These are phyloP conservation scores for Botryosphaeria agaves DNA, from an alignment of 2,329 filamentous ascomycete genomes.

Conservation along the genomic window DNA sequence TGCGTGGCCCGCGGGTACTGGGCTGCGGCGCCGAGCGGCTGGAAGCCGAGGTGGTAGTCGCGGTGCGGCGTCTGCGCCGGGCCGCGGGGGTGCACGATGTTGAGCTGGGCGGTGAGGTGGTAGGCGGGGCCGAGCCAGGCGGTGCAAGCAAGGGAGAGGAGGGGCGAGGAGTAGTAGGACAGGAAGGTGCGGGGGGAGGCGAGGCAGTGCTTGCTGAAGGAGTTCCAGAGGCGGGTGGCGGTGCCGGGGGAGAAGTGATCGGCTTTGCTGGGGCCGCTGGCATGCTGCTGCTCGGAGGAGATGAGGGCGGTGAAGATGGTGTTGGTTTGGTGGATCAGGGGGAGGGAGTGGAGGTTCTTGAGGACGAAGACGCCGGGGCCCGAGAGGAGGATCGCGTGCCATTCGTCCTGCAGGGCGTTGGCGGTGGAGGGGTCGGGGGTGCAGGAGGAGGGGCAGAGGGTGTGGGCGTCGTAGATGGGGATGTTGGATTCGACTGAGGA, in stretches of 20 bases:
- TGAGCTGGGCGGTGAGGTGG: conserved; percentile 43
- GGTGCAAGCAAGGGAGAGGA: conserved; percentile 33
- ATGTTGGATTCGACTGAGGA: conserved; percentile 29
- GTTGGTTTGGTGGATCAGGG: conserved; percentile 30
- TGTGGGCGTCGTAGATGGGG: conserved; percentile 35
- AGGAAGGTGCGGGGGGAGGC: conserved; percentile 35
- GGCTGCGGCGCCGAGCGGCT: conserved; percentile 28
- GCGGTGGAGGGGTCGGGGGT: conserved; percentile 10
- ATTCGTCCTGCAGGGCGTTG: conserved; percentile 38
- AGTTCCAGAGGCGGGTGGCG: conserved; percentile 50
- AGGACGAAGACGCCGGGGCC: conserved; percentile 45
- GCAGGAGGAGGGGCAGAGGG: conserved; percentile 18
- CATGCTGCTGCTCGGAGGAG: conserved; percentile 19
- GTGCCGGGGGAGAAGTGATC: conserved; percentile 41
- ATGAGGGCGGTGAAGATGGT: conserved; percentile 32
- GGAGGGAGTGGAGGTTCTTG: conserved; percentile 29
- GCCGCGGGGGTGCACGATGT: conserved; percentile 42
- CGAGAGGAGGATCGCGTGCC: conserved; percentile 37
- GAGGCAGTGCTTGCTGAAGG: conserved; percentile 42
- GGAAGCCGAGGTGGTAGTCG: conserved; percentile 49
- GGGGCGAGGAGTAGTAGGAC: conserved; percentile 42
- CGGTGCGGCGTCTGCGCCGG: conserved; percentile 39
- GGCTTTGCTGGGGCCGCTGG: conserved; percentile 24
- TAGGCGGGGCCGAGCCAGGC: conserved; percentile 44
- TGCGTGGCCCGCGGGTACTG: conserved; percentile 36